Percentiles rank a stretch among this genome's conserved stretches.
These are phyloP conservation scores for Withania somnifera DNA, from an alignment of 305 asterid species.

Conservation along the genomic window DNA sequence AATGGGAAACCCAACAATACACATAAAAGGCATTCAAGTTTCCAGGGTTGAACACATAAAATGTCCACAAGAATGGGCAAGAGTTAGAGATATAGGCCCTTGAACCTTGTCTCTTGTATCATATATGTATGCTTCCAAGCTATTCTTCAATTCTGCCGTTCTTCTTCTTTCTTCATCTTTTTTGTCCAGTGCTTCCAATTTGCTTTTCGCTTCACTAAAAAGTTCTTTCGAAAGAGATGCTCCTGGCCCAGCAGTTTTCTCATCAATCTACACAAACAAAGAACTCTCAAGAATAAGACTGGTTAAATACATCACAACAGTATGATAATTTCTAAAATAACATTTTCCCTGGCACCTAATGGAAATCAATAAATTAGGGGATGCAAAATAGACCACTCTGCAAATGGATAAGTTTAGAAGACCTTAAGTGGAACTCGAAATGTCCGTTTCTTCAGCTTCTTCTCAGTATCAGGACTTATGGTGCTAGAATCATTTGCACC, in stretches of 20 bases:
- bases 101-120: slow-evolving; percentile 88
- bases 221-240: slow-evolving; percentile 67
- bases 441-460: slow-evolving; percentile 84
- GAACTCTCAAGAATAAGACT: slow-evolving; percentile 5
- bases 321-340: neutral
- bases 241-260: slow-evolving; percentile 80
- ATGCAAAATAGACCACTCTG: neutral
- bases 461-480: slow-evolving; percentile 58
- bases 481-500: slow-evolving; percentile 35
- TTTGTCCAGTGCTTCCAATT: slow-evolving; percentile 72
- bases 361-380: neutral
- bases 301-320: neutral
- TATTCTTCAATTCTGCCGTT: slow-evolving; percentile 94
- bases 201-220: slow-evolving; percentile 48
- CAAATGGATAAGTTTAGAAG: neutral
- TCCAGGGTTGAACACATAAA: neutral
- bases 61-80: neutral
- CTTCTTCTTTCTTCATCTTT: slow-evolving; percentile 94
- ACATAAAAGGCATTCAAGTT: neutral
- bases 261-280: slow-evolving; percentile 43
- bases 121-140: slow-evolving; percentile 88
- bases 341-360: neutral
- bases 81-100: neutral
- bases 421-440: slow-evolving; percentile 91
- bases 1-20: neutral